These are phyloP conservation scores for Pseudonectria buxi DNA, from an alignment of 2,329 filamentous ascomycete genomes.

Conservation along the genomic window DNA sequence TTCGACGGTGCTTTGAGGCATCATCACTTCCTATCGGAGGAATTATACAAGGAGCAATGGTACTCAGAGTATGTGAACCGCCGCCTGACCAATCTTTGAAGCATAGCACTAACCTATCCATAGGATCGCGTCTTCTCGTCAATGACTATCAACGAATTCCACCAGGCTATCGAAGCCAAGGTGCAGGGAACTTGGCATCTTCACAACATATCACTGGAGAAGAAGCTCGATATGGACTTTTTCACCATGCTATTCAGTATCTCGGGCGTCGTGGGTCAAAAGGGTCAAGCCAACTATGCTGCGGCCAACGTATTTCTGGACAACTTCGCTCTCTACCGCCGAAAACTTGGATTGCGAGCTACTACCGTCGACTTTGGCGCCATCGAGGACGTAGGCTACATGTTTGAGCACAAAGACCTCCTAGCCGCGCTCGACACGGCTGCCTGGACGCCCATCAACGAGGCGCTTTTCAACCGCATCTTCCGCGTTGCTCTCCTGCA, in stretches of 20 bases:
- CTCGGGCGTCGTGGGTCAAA: conserved; percentile 22
- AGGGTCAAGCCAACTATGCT: conserved; percentile 29
- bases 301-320: conserved; percentile 29
- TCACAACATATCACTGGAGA: conserved; percentile 21
- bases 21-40: not conserved
- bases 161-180: conserved; percentile 6
- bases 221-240: conserved; percentile 24
- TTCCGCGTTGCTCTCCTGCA: conserved; percentile 6
- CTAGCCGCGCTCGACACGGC: conserved; percentile 2
- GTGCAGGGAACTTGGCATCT: conserved; percentile 31
- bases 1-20: conserved; percentile 1
- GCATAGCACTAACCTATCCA: not conserved
- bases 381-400: conserved; percentile 15
- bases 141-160: conserved; percentile 8
- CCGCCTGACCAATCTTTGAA: not conserved
- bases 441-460: conserved; percentile 19
- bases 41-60: conserved; percentile 2
- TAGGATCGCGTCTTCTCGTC: conserved; percentile 6
- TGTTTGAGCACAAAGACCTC: conserved; percentile 7
- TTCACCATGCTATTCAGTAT: conserved; percentile 29
- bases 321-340: conserved; percentile 20
- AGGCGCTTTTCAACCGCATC: conserved; percentile 22
- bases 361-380: conserved; percentile 22
- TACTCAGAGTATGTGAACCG: conserved; percentile 1
- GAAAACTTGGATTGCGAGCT: conserved; percentile 18